Conservation (phyloP, 257 asterid species). For the Leptodermis oblonga region DNA sequence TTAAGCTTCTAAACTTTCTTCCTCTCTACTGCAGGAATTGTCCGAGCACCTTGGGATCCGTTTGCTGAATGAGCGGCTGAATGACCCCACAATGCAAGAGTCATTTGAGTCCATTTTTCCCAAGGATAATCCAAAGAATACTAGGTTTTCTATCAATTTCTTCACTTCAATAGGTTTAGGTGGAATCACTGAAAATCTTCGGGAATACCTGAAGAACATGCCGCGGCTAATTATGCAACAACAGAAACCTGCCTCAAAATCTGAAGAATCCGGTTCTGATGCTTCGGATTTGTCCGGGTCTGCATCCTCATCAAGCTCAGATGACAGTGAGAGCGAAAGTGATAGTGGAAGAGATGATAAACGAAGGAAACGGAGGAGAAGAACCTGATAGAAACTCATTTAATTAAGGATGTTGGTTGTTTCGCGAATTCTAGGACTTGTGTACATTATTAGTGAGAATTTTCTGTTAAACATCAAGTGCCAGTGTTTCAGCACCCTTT, state of each 20-base stretch:
- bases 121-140: slow-evolving; percentile 72
- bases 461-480: too few relatives aligned
- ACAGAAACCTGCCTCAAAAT: slow-evolving; percentile 56
- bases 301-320: slow-evolving; percentile 38
- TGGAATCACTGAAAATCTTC: slow-evolving; percentile 73
- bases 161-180: slow-evolving; percentile 93
- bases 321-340: slow-evolving; percentile 32
- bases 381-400: too few relatives aligned
- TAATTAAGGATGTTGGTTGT: too few relatives aligned
- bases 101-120: slow-evolving; percentile 83
- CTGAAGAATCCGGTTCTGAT: slow-evolving; percentile 49
- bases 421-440: too few relatives aligned
- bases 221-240: slow-evolving; percentile 94
- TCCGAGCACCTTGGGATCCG: slow-evolving; percentile 96
- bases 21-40: slow-evolving; percentile 49
- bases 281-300: slow-evolving; percentile 43
- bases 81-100: slow-evolving; percentile 74
- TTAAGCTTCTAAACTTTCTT: too few relatives aligned
- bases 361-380: slow-evolving; percentile 38
- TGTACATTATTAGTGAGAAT: too few relatives aligned
- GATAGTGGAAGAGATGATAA: too few relatives aligned
- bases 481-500: too few relatives aligned
- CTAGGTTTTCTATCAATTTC: slow-evolving; percentile 78
- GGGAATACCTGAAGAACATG: slow-evolving; percentile 88
- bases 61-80: too few relatives aligned